These are phyloP conservation scores for Pseudogymnoascus sp. DNA, from an alignment of 2,329 filamentous ascomycete genomes.

Conservation along the genomic window DNA sequence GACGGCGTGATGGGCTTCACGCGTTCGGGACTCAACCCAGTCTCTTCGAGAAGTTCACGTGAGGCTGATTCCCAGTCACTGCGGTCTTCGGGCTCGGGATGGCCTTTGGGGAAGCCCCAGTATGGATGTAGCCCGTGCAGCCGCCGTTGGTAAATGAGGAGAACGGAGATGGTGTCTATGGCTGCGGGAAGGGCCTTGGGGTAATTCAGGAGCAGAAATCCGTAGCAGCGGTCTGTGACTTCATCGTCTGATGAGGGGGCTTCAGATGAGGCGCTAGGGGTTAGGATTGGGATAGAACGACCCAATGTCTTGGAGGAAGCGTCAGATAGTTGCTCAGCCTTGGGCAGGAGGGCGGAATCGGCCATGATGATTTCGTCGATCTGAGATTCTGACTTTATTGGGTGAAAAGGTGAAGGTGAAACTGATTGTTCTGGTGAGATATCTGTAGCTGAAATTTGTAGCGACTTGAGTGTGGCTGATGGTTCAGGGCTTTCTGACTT, in stretches of 20 bases:
- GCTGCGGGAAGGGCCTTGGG: not conserved
- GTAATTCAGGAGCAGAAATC: not conserved
- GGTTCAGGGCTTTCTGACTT: not conserved
- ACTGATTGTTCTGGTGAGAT: not conserved
- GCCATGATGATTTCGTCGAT: not conserved
- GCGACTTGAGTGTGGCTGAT: not conserved
- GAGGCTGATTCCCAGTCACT: slow-evolving; percentile 4
- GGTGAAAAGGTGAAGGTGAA: not conserved
- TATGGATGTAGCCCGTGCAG: not conserved
- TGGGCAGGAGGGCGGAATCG: not conserved
- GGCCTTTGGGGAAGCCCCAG: not conserved
- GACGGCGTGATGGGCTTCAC: not conserved
- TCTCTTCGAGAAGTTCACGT: not conserved
- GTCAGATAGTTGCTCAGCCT: not conserved
- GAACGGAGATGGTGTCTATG: not conserved
- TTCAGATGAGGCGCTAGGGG: not conserved
- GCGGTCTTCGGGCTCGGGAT: not conserved
- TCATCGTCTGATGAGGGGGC: not conserved
- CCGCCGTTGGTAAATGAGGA: not conserved
- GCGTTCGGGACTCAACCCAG: not conserved
- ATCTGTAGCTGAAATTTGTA: not conserved
- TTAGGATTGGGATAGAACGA: not conserved
- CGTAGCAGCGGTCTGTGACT: slow-evolving; percentile 2
- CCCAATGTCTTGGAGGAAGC: not conserved
- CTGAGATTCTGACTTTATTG: not conserved